Conservation (phyloP, 495 filamentous ascomycete genomes). For the Umbilicaria muhlenbergii region DNA sequence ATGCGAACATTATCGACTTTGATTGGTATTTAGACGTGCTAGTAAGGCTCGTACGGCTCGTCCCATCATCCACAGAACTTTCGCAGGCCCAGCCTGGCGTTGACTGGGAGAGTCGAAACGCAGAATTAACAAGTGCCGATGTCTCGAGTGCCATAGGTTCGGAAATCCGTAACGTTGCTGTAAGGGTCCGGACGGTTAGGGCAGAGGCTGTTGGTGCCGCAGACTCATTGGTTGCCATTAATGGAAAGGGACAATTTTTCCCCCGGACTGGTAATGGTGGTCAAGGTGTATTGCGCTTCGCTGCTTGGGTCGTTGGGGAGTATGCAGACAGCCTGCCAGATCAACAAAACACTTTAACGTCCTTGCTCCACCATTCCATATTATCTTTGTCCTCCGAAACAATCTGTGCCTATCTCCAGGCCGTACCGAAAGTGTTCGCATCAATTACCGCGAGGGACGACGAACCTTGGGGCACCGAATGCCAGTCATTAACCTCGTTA, state of each 20-base stretch:
- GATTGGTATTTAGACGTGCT: conserved; percentile 91
- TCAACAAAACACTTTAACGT: conserved; percentile 48
- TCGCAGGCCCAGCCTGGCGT: neutral
- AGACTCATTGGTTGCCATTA: conserved; percentile 48
- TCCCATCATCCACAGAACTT: conserved; percentile 24
- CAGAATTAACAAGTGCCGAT: conserved; percentile 2
- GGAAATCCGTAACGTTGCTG: conserved; percentile 75
- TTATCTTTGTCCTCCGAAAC: conserved; percentile 42
- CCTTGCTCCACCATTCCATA: conserved; percentile 53
- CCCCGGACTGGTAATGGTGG: conserved; percentile 27
- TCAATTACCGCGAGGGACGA: conserved; percentile 40
- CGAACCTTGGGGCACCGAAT: conserved; percentile 42
- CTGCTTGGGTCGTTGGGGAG: conserved; percentile 79
- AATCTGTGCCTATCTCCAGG: conserved; percentile 68
- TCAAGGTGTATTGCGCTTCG: conserved; percentile 49
- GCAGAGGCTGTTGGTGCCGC: conserved; percentile 67
- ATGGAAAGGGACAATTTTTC: conserved; percentile 29
- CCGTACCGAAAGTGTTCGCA: conserved; percentile 69
- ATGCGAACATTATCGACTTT: conserved; percentile 72
- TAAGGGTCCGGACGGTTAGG: conserved; percentile 76
- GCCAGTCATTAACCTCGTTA: conserved; percentile 54
- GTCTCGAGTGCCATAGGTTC: conserved; percentile 60
- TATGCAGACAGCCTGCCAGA: conserved; percentile 53
- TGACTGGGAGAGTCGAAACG: neutral
- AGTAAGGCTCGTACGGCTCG: conserved; percentile 59